These are phyloP conservation scores for Steccherinum ochraceum DNA, from an alignment of 768 basidiomycete species.

Conservation along the genomic window DNA sequence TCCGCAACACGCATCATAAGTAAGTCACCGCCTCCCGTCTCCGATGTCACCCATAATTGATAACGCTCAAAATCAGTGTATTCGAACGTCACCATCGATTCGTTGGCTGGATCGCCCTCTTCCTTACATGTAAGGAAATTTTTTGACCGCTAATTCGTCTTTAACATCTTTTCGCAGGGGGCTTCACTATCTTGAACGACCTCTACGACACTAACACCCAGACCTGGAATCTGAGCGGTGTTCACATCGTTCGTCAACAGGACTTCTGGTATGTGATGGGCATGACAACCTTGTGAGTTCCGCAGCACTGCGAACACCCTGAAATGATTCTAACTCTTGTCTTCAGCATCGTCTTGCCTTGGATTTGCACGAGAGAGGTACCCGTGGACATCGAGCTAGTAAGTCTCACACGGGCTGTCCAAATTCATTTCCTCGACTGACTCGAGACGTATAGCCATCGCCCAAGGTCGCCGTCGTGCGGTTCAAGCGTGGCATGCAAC, in stretches of 20 bases:
- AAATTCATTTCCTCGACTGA: neutral
- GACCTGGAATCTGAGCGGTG: conserved; percentile 51
- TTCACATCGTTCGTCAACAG: conserved; percentile 55
- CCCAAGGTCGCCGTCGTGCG: conserved; percentile 74
- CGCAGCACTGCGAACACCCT: neutral
- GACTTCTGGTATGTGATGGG: conserved; percentile 72
- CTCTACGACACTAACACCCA: conserved; percentile 50
- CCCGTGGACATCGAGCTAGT: conserved; percentile 71
- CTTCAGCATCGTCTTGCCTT: conserved; percentile 61
- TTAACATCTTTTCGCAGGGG: conserved; percentile 35
- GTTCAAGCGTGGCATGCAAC: conserved; percentile 80
- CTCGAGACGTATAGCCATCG: conserved; percentile 56
- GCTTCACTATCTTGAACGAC: conserved; percentile 62
- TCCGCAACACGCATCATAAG: conserved; percentile 79
- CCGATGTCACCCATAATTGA: neutral
- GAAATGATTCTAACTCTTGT: too few relatives aligned
- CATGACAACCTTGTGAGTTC: conserved; percentile 68
- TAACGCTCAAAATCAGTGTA: conserved; percentile 36
- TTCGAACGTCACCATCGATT: conserved; percentile 81
- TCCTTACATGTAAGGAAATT: conserved; percentile 40
- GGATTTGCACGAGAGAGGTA: conserved; percentile 71
- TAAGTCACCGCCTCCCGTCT: conserved; percentile 26
- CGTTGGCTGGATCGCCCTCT: conserved; percentile 64
- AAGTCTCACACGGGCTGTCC: conserved; percentile 18
- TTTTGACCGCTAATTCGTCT: neutral